Base-by-base conservation (phyloP, 176 grass and related monocot genomes). In the Rhipidocladum racemiflorum region DNA sequence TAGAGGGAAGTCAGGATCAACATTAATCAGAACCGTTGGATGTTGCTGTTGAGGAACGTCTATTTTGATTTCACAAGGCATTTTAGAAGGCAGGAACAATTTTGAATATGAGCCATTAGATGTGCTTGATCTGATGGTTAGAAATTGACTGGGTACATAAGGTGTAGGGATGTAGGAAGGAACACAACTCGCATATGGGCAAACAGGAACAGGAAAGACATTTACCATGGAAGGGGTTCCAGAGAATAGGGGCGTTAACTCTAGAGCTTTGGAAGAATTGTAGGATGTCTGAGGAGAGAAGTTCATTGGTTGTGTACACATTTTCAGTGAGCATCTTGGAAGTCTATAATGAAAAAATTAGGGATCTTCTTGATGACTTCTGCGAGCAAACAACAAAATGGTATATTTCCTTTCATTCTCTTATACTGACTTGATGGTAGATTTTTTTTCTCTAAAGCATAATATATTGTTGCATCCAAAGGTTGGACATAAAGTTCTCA, bases 191-290 rank as follows among this genome's bases (percentile, higher is more conserved):
- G 40, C 49, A 50, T 57, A 96, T 66, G 96, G 96, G 29, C 96
- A 99, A 53, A 99, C 93, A 36, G 96, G 96, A 83, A 90, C 96
- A 0, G 93, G 93, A 28, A 95, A 99, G 74, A 99, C 96, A 1
- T 99, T 91, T 80, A 99, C 96, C 25, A 99, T 99, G 96, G 93
- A 99, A 90, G 96, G 96, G 27, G 55, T 88, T 81, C 79, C 85
- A 56, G 93, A 91, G 36, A 88, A 95, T 55, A 93, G 93, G 80
- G 96, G 96, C 21, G 96, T 99, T 27, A 99, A 99, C 49, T 99
- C 95, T 60, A 91, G 92, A 70, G 83, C 96, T 46, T 64, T 99
- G 21, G 96, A 95, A 90, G 93, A 93, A 80, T 34, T 99, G 8
- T 99, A 91, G 76, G 68, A 70, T 81, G 67, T 91, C 89, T 0